phyloP scores from a whole-genome alignment of 495 filamentous ascomycete genomes.

The Entonaema liquescens region DNA sequence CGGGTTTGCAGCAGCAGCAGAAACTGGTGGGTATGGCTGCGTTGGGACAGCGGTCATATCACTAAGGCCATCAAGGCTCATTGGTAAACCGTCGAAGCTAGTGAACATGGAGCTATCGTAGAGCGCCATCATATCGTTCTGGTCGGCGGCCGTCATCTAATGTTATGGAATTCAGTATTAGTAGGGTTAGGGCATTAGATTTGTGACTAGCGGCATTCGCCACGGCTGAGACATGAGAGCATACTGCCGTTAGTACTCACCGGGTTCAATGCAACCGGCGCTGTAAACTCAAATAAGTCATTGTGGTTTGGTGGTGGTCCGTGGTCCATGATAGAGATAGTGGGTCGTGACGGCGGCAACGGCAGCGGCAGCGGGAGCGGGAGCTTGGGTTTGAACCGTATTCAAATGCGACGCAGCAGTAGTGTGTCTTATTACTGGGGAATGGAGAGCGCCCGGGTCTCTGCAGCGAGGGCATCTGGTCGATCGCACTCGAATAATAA shows the following conservation, averaged over 20 bases:
- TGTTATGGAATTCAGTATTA: slow-evolving; percentile 33
- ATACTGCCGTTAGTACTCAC: slow-evolving; percentile 34
- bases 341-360: slow-evolving; percentile 31
- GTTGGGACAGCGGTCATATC: slow-evolving; percentile 35
- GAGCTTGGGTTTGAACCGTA: slow-evolving; percentile 26
- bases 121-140: slow-evolving; percentile 52
- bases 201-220: slow-evolving; percentile 7
- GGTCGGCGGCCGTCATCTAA: slow-evolving; percentile 46
- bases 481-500: slow-evolving; percentile 15
- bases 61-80: slow-evolving; percentile 48
- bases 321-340: slow-evolving; percentile 50
- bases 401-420: slow-evolving; percentile 30
- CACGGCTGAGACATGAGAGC: slow-evolving; percentile 7
- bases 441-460: slow-evolving; percentile 25
- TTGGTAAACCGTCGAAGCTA: slow-evolving; percentile 51
- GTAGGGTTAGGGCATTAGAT: slow-evolving; percentile 4
- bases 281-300: slow-evolving; percentile 46
- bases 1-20: slow-evolving; percentile 22
- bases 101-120: slow-evolving; percentile 50
- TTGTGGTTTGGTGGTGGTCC: slow-evolving; percentile 45
- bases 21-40: slow-evolving; percentile 34
- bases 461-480: slow-evolving; percentile 37
- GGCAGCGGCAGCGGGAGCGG: slow-evolving; percentile 5
- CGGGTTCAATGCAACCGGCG: slow-evolving; percentile 38
- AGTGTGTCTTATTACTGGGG: slow-evolving; percentile 9